phyloP scores from a whole-genome alignment of 2,329 filamentous ascomycete species.

The Coniochaeta hoffmannii region DNA sequence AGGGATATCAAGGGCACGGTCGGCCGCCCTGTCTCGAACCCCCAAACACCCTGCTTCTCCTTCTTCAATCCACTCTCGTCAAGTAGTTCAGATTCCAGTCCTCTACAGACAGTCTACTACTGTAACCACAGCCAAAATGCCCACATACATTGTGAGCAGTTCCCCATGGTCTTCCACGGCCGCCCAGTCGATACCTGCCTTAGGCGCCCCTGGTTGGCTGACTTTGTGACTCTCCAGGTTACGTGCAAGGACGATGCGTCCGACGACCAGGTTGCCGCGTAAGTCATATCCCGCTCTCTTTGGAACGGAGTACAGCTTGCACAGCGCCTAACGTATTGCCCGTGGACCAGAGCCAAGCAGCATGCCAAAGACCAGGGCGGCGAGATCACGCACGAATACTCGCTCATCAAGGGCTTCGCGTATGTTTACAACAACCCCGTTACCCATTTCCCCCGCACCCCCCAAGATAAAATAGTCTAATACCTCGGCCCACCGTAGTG shows the following conservation, averaged over 20 bases:
- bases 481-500: constrained; percentile 41
- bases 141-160: constrained; percentile 45
- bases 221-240: constrained; percentile 45
- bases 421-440: constrained; percentile 40
- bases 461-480: neutral
- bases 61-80: neutral
- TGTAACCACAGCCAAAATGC: constrained; percentile 31
- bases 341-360: constrained; percentile 62
- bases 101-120: neutral
- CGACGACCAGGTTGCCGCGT: constrained; percentile 61
- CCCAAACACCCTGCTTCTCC: neutral
- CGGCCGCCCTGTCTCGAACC: neutral
- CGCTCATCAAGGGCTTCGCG: constrained; percentile 87
- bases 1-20: neutral
- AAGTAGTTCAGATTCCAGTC: neutral
- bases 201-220: neutral
- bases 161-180: neutral
- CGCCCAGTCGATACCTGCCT: neutral
- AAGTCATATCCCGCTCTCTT: constrained; percentile 18
- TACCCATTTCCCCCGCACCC: no score
- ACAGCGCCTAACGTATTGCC: neutral
- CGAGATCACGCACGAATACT: constrained; percentile 77
- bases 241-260: constrained; percentile 68
- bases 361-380: constrained; percentile 69
- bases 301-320: neutral